Evolutionary conservation across 768 basidiomycete genomes (phyloP).

Genomic region (Lactarius sp.): DNA sequence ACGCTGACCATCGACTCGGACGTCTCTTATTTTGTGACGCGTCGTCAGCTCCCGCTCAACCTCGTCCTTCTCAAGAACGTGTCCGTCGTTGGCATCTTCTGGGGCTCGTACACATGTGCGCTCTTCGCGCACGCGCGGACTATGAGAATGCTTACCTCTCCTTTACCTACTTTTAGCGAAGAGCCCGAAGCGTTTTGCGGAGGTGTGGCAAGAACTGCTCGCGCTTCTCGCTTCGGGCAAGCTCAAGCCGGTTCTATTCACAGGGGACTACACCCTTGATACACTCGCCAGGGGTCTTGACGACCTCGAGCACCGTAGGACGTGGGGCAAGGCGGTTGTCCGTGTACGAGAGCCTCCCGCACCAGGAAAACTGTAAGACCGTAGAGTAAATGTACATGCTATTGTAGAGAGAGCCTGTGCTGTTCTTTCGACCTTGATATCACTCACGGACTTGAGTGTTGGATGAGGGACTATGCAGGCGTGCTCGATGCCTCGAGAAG

Average conservation of each 20-base stretch:
- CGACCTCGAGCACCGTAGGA: constrained; percentile 75
- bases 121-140: constrained; percentile 12
- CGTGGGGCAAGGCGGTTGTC: constrained; percentile 88
- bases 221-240: constrained; percentile 55
- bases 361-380: constrained; percentile 41
- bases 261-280: constrained; percentile 64
- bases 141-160: background rate
- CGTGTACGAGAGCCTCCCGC: constrained; percentile 50
- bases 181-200: background rate
- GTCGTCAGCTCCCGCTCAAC: constrained; percentile 30
- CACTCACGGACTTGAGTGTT: too few species aligned
- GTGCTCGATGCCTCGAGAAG: background rate
- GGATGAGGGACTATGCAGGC: background rate
- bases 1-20: background rate
- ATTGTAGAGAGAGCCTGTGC: background rate
- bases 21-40: background rate
- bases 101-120: constrained; percentile 77
- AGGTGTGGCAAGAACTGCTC: constrained; percentile 3
- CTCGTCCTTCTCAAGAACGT: constrained; percentile 79
- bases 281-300: constrained; percentile 58
- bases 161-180: background rate
- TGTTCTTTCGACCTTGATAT: background rate
- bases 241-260: constrained; percentile 65
- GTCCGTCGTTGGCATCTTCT: constrained; percentile 77
- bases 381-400: background rate